phyloP scores from a whole-genome alignment of 371 early-diverging fungal genomes.

The Polyrhizophydium stewartii region DNA sequence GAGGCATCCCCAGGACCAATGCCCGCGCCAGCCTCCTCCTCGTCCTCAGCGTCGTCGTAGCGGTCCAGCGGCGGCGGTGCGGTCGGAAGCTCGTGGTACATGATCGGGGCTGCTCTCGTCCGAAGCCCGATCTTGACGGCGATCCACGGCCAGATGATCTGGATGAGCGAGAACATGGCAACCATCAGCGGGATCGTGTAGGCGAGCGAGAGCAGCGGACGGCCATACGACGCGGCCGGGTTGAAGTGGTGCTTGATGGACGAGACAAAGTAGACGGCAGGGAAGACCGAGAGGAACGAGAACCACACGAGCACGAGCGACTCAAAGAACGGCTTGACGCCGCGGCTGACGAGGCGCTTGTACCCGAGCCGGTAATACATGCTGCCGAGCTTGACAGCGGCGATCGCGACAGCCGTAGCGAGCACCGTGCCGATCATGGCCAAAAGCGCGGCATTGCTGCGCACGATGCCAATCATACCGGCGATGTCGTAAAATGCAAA shows the following conservation, averaged over 20 bases:
- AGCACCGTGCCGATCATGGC: constrained; percentile 11
- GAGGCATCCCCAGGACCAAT: not conserved
- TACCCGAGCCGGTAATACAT: constrained; percentile 10
- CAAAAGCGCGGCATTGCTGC: not conserved
- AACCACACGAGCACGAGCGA: constrained; percentile 14
- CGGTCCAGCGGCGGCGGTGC: not conserved
- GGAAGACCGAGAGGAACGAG: constrained; percentile 1
- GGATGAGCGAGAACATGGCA: constrained; percentile 12
- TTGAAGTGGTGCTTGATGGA: constrained; percentile 19
- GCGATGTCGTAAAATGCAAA: constrained; percentile 30
- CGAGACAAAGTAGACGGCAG: constrained; percentile 12
- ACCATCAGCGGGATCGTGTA: constrained; percentile 22
- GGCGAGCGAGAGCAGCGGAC: constrained; percentile 18
- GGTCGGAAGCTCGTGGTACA: constrained; percentile 2
- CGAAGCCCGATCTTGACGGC: constrained; percentile 16
- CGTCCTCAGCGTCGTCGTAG: constrained; percentile 8
- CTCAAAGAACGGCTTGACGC: constrained; percentile 21
- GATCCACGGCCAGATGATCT: constrained; percentile 26
- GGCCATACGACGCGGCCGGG: constrained; percentile 29
- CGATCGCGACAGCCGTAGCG: constrained; percentile 4
- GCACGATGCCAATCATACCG: constrained; percentile 7
- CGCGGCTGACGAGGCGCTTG: constrained; percentile 9
- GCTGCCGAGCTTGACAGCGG: constrained; percentile 6
- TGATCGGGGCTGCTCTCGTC: not conserved
- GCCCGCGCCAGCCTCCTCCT: not conserved